Evolutionary conservation across 352 stramenopile species (phyloP), one percentile per base, ranked within the genome.

Genomic region (Hyaloperonospora brassicae): DNA sequence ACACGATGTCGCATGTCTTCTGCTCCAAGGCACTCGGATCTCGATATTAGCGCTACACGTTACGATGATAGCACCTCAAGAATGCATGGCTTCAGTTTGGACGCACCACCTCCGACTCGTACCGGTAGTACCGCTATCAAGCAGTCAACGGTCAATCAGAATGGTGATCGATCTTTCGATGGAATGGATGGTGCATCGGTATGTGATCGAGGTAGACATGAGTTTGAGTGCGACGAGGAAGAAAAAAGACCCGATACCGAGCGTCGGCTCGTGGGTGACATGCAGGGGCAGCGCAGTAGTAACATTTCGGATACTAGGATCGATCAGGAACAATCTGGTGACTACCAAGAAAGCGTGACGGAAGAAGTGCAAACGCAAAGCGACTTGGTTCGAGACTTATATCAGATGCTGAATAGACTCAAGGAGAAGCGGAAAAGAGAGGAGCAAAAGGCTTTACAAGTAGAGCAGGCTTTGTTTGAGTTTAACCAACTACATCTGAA

Each of bases 401-500:
- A 76, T 39, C 38, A 72, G 41, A 79, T 91, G 64, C 68, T 91
- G 2, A 70, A 69, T 39, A 59, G 59, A 12, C 73, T 91, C 45
- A 60, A 82, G 52, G 52, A 73, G 24, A 78, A 72, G 47, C 67
- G 81, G 24, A 80, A 81, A 43, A 52, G 84, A 57, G 72, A 89
- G 57, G 78, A 91, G 41, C 49, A 70, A 42, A 89, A 87, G 48
- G 78, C 76, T 0, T 58, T 59, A 7, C 57, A 55, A 5, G 70
- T 69, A 27, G 62, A 84, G 44, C 52, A 81, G 11, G 80, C 74
- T 35, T 60, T 90, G 8, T 57, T 64, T 22, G 59, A 79, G 7
- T 89, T 83, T 45, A 62, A 84, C 24, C 64, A 75, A 41, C 52
- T 72, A n/a, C 62, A 78, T 23, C 62, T 80, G 5, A 59, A 69